Conservation (phyloP, 2,329 filamentous ascomycete species). For the Phyllosticta citriasiana region DNA sequence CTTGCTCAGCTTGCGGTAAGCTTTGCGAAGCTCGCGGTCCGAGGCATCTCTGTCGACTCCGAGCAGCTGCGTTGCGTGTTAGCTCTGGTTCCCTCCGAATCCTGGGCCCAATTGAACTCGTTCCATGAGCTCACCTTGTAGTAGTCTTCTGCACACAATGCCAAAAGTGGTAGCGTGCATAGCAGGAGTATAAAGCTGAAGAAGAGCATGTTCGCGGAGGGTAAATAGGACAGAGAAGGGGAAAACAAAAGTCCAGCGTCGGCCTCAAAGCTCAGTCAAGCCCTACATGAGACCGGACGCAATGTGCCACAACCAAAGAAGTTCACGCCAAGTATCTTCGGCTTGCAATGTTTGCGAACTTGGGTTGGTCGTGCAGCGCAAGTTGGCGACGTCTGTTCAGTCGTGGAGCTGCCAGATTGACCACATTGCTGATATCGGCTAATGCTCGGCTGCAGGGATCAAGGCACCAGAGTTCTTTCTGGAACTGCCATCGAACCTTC, state of each 20-base stretch:
- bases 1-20: conserved; percentile 85
- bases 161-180: conserved; percentile 34
- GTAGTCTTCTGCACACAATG: conserved; percentile 54
- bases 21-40: conserved; percentile 84
- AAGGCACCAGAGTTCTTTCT: neutral
- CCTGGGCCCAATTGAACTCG: neutral
- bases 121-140: conserved; percentile 53
- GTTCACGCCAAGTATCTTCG: neutral
- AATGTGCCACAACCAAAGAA: neutral
- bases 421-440: neutral
- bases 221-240: neutral
- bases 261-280: neutral
- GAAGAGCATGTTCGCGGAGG: conserved; percentile 5
- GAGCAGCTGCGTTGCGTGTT: conserved; percentile 51
- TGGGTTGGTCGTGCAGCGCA: neutral
- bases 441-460: neutral
- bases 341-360: neutral
- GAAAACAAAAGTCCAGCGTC: neutral
- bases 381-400: neutral
- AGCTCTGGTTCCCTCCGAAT: neutral
- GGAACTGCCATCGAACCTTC: neutral
- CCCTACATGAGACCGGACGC: conserved; percentile 6
- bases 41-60: conserved; percentile 69
- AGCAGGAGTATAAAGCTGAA: conserved; percentile 23
- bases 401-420: neutral